A percentile compares a stretch with the other conserved stretches of the same genome.
These are phyloP conservation scores for Aspergillus novoparasiticus DNA, from an alignment of 2,329 filamentous ascomycete genomes.

Conservation along the genomic window DNA sequence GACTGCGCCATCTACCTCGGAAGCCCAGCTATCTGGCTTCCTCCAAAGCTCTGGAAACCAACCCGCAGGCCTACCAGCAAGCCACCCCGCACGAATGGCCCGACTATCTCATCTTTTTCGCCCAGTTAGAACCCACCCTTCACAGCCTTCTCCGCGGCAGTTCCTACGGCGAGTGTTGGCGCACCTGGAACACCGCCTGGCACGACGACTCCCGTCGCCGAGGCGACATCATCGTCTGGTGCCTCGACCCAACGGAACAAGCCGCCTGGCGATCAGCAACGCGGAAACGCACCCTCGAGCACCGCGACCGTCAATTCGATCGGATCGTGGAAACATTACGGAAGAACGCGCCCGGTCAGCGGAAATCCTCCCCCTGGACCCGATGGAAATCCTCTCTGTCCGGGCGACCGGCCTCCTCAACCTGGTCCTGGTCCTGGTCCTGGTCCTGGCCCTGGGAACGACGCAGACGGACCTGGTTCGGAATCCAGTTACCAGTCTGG, in stretches of 20 bases:
- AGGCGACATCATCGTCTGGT: constrained; percentile 68
- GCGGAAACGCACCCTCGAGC: constrained; percentile 25
- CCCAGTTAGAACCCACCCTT: constrained; percentile 57
- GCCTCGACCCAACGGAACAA: constrained; percentile 42
- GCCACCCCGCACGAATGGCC: constrained; percentile 45
- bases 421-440: constrained; percentile 22
- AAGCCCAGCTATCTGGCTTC: constrained; percentile 34
- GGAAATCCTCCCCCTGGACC: constrained; percentile 12
- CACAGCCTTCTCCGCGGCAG: constrained; percentile 45
- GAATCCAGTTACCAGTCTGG: constrained; percentile 15
- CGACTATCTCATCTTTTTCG: constrained; percentile 58
- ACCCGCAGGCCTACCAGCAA: constrained; percentile 10
- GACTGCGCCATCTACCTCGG: constrained; percentile 35
- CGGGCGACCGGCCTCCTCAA: constrained; percentile 10
- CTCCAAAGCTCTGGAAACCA: not conserved
- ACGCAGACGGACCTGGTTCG: constrained; percentile 16
- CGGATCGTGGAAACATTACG: constrained; percentile 37
- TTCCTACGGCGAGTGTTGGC: constrained; percentile 60
- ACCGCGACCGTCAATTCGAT: constrained; percentile 38
- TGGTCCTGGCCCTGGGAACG: constrained; percentile 24
- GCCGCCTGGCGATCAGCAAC: constrained; percentile 36
- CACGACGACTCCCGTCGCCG: constrained; percentile 64
- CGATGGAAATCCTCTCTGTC: constrained; percentile 13
- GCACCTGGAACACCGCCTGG: constrained; percentile 63
- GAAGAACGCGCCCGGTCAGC: constrained; percentile 23